Conservation (phyloP, 768 basidiomycete species). For the Mycena vulgaris region DNA sequence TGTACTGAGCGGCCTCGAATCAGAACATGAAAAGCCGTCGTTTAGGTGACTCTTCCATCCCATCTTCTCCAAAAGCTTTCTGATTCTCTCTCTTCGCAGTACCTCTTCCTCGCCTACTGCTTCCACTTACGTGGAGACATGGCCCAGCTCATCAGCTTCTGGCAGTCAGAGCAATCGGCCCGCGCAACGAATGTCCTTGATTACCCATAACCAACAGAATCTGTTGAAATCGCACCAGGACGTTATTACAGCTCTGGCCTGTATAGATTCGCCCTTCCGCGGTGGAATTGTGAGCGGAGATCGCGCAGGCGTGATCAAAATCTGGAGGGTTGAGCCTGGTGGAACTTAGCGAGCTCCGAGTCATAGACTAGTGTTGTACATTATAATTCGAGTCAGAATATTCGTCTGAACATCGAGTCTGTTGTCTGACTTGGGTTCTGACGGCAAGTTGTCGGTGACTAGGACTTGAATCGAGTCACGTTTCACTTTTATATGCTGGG, state of each 20-base stretch:
- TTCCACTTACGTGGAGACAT: constrained; percentile 75
- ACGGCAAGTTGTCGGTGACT: neutral
- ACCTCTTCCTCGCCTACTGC: constrained; percentile 60
- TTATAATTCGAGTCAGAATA: constrained; percentile 3
- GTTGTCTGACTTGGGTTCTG: too few species aligned
- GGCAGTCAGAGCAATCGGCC: constrained; percentile 74
- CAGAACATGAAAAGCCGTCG: constrained; percentile 80
- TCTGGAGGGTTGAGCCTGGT: constrained; percentile 82
- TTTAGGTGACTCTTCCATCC: constrained; percentile 73
- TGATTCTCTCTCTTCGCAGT: constrained; percentile 40
- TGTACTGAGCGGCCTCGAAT: constrained; percentile 84
- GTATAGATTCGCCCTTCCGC: constrained; percentile 93
- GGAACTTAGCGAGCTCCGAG: constrained; percentile 38
- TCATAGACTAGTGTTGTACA: constrained; percentile 4
- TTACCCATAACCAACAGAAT: constrained; percentile 87
- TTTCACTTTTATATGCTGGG: constrained; percentile 30
- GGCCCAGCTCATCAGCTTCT: constrained; percentile 61
- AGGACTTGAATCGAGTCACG: constrained; percentile 25
- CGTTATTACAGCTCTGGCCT: constrained; percentile 86
- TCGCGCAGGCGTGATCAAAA: constrained; percentile 89
- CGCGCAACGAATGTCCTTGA: constrained; percentile 81
- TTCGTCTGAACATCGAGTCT: too few species aligned
- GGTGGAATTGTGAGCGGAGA: constrained; percentile 96
- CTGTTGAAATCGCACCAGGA: constrained; percentile 92
- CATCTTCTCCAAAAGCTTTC: neutral